These are phyloP conservation scores for Prinsepia uniflora DNA, from an alignment of 306 rosid species.

Conservation along the genomic window DNA sequence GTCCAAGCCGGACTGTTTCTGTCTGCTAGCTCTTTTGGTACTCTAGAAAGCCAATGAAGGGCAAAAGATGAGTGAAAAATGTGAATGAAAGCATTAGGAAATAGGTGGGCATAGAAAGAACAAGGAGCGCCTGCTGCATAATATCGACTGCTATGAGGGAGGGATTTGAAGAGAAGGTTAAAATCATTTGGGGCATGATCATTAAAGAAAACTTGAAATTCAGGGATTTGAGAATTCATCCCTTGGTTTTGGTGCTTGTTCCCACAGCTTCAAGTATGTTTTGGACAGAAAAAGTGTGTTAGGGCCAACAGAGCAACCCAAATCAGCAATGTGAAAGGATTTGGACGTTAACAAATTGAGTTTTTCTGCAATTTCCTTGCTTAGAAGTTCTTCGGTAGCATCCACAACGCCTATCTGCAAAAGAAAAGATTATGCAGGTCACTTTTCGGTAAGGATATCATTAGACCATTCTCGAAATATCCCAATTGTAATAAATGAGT, in stretches of 20 bases:
- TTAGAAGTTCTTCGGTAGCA: slow-evolving; percentile 11
- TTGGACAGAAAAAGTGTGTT: slow-evolving; percentile 35
- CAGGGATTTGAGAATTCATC: slow-evolving; percentile 5
- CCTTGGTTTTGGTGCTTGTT: slow-evolving; percentile 3
- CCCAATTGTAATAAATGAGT: not conserved
- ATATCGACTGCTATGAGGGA: slow-evolving; percentile 13
- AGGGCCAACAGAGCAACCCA: slow-evolving; percentile 43
- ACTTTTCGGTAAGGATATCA: not conserved
- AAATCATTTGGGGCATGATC: slow-evolving; percentile 29
- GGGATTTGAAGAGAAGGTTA: slow-evolving; percentile 36
- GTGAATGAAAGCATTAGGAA: slow-evolving; percentile 8
- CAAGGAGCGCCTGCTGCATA: slow-evolving; percentile 5
- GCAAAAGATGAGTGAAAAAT: not conserved
- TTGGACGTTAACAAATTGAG: slow-evolving; percentile 17
- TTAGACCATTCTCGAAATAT: no score
- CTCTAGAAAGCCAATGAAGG: slow-evolving; percentile 11
- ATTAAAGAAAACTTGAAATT: slow-evolving; percentile 36
- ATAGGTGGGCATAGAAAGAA: not conserved
- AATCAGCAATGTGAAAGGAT: slow-evolving; percentile 30
- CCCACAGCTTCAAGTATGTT: slow-evolving; percentile 29
- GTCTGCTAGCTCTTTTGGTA: slow-evolving; percentile 21
- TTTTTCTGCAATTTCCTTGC: slow-evolving; percentile 18
- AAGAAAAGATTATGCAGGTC: not conserved
- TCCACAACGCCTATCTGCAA: slow-evolving; percentile 3
- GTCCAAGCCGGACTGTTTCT: slow-evolving; percentile 24